phyloP scores from a whole-genome alignment of 2,329 filamentous ascomycete genomes.

The Beauveria rudraprayagi region DNA sequence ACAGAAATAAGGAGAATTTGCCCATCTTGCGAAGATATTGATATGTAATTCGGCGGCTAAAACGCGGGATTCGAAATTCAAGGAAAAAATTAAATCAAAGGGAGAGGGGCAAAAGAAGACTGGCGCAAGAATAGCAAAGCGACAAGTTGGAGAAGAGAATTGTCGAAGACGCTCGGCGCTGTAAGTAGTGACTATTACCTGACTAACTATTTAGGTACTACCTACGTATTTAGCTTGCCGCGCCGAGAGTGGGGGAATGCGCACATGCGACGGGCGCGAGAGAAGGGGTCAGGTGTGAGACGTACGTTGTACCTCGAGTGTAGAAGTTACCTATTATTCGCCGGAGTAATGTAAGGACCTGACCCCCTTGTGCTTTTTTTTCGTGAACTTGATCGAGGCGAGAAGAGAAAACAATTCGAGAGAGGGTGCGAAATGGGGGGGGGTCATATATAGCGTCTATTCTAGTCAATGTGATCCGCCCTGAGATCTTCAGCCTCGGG shows the following conservation, averaged over 20 bases:
- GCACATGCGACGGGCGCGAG: not conserved
- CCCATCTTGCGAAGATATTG: not conserved
- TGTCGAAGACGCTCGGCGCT: not conserved
- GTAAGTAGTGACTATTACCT: not conserved
- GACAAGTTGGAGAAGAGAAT: not conserved
- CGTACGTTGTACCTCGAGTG: too few relatives aligned
- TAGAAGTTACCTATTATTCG: too few relatives aligned
- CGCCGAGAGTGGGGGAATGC: not conserved
- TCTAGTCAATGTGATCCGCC: too few relatives aligned
- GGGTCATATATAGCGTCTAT: too few relatives aligned
- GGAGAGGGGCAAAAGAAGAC: not conserved
- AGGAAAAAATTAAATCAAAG: not conserved
- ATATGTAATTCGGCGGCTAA: not conserved
- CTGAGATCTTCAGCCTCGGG: too few relatives aligned
- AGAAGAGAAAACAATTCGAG: too few relatives aligned
- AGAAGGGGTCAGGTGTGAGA: too few relatives aligned
- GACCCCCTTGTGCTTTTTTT: too few relatives aligned
- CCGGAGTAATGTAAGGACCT: too few relatives aligned
- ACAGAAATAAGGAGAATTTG: conserved; percentile 8
- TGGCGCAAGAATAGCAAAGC: not conserved
- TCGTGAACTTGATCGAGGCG: too few relatives aligned
- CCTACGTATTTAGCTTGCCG: not conserved
- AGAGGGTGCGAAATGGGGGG: too few relatives aligned
- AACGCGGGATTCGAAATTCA: not conserved
- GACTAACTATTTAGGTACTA: not conserved